phyloP scores from a whole-genome alignment of 176 grass and related monocot genomes.

The Thalia dealbata region DNA sequence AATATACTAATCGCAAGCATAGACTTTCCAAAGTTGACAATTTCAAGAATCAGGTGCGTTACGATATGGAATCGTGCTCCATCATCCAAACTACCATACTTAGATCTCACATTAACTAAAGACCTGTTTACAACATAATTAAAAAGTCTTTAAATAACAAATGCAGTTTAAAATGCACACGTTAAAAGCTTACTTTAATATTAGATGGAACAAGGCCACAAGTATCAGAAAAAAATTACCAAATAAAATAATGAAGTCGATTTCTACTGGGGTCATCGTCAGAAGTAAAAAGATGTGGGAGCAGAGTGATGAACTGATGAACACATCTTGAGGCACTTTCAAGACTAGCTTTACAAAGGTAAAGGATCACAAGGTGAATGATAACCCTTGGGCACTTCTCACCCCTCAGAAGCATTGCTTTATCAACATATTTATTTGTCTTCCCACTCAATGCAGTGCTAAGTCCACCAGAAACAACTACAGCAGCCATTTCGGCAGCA shows the following conservation, averaged over 20 bases:
- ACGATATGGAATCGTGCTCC: constrained; percentile 82
- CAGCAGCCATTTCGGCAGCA: constrained; percentile 96
- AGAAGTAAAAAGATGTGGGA: constrained; percentile 59
- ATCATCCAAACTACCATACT: constrained; percentile 67
- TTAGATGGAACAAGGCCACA: background rate
- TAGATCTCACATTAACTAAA: constrained; percentile 63
- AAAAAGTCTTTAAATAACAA: constrained; percentile 9
- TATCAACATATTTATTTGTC: constrained; percentile 61
- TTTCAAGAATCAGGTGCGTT: constrained; percentile 85
- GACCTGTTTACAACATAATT: constrained; percentile 41
- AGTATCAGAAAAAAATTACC: constrained; percentile 28
- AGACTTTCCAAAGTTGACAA: constrained; percentile 71
- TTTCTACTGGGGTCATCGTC: constrained; percentile 90
- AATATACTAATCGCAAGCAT: constrained; percentile 69
- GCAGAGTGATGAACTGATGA: constrained; percentile 75
- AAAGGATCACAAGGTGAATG: constrained; percentile 76
- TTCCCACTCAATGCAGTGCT: constrained; percentile 64
- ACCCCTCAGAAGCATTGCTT: constrained; percentile 87
- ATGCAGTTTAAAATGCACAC: background rate
- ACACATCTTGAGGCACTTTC: constrained; percentile 67
- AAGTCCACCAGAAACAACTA: constrained; percentile 90
- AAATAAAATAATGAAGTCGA: constrained; percentile 80
- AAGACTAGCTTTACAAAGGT: constrained; percentile 88
- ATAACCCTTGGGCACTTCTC: constrained; percentile 83
- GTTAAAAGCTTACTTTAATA: constrained; percentile 9